Percentiles rank a stretch among this genome's conserved stretches.
Evolutionary conservation across 2,329 filamentous ascomycete species (phyloP).

Genomic region (Colletotrichum chrysophilum): DNA sequence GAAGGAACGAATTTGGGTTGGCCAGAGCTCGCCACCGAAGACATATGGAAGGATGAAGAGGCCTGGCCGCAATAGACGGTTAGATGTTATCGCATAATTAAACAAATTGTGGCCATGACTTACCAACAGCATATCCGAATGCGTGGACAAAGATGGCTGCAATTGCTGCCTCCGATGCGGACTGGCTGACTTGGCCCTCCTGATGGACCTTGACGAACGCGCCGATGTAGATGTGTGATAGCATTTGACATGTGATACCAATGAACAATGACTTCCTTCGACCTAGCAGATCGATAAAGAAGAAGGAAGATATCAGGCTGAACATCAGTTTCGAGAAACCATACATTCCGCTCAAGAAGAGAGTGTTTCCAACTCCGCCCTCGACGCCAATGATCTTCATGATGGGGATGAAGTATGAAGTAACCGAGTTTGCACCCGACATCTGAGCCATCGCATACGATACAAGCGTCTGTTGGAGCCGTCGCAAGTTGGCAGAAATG

Average conservation of each 20-base stretch:
- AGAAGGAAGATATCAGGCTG: constrained; percentile 43
- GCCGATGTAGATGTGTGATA: constrained; percentile 27
- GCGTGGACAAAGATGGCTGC: constrained; percentile 50
- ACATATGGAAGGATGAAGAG: constrained; percentile 46
- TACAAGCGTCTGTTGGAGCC: constrained; percentile 40
- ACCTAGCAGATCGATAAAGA: constrained; percentile 49
- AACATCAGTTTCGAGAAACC: constrained; percentile 46
- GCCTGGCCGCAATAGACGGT: constrained; percentile 18
- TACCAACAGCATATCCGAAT: constrained; percentile 43
- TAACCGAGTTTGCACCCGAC: constrained; percentile 48
- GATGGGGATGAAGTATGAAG: constrained; percentile 47
- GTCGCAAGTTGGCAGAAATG: constrained; percentile 41
- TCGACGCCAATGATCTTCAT: constrained; percentile 38
- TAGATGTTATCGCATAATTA: neutral
- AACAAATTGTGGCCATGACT: neutral
- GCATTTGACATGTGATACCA: constrained; percentile 37
- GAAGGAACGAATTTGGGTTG: constrained; percentile 48
- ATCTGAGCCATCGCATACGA: constrained; percentile 45
- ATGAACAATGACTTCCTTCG: constrained; percentile 40
- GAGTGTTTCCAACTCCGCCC: constrained; percentile 30
- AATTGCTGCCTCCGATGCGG: constrained; percentile 41
- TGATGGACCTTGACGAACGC: constrained; percentile 8
- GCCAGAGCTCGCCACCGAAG: constrained; percentile 48
- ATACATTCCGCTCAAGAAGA: constrained; percentile 48
- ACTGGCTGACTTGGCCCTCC: constrained; percentile 23